Evolutionary conservation across 1,284 basidiomycete genomes (phyloP).

Genomic region (Ceratobasidium papillatum): DNA sequence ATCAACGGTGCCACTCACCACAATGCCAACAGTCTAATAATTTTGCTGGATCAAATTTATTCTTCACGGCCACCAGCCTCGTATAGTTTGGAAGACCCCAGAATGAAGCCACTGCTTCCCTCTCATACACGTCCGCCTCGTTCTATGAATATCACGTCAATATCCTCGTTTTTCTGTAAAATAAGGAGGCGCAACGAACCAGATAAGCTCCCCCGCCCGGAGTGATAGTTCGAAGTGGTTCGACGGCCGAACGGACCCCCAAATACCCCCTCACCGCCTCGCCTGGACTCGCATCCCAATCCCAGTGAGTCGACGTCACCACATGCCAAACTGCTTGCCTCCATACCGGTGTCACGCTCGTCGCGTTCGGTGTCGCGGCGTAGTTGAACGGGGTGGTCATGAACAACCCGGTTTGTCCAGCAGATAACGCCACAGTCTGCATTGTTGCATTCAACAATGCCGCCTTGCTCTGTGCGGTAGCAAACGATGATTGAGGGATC

Average conservation of each 20-base stretch:
- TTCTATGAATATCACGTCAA: background rate
- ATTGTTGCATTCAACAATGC: background rate
- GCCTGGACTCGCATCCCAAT: background rate
- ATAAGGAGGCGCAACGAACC: constrained; percentile 6
- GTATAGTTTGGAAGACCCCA: constrained; percentile 27
- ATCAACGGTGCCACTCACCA: constrained; percentile 22
- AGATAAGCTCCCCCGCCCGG: constrained; percentile 24
- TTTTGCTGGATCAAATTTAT: constrained; percentile 26
- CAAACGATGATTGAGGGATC: background rate
- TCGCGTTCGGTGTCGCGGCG: background rate
- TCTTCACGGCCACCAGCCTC: background rate
- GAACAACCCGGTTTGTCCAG: constrained; percentile 8
- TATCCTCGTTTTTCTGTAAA: background rate
- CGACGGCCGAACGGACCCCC: background rate
- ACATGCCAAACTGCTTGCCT: constrained; percentile 26
- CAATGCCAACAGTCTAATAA: constrained; percentile 37
- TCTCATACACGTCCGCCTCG: constrained; percentile 32
- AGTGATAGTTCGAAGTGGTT: constrained; percentile 8
- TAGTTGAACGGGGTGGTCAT: constrained; percentile 22
- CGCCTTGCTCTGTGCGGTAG: background rate
- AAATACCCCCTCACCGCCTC: background rate
- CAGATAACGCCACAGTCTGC: background rate
- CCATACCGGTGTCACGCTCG: constrained; percentile 30
- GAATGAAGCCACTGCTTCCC: background rate
- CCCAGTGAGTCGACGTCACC: background rate